Base-by-base conservation (phyloP, 148 eudicot genomes). In the Amaranthus cruentus region DNA sequence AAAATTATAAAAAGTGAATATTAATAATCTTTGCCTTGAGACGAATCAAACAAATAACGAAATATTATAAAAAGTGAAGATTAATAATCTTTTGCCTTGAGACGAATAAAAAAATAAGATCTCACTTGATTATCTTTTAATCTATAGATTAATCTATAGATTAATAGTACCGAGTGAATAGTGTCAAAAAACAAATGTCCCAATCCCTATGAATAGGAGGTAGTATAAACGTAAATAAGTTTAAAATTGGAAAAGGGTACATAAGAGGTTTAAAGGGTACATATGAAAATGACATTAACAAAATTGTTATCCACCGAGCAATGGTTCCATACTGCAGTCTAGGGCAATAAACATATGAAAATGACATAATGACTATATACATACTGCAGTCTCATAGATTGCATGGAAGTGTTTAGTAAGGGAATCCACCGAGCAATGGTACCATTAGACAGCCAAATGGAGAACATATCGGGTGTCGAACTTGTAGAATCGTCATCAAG, bases 391-490 rank as follows among this genome's bases (percentile, higher is more conserved):
- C 81, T 95, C 64, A 11, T 87, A 0, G 97, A 95, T 68, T 87
- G 96, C 76, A 95, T 95, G 98, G 98, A 95, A 86, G 97, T 95
- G 66, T 86, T 95, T 18, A 85, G 96, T 83, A 91, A 95, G 72
- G 96, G 97, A 48, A 91, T 95, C 51, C 98, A 95, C 73, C 79
- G 98, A 7, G 92, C 93, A 6, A 71, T 95, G 85, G 97, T 91
- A 6, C 97, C 97, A 2, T 10, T 91, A 11, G 96, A 90, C 72
- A 82, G 96, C 83, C 82, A 81, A 57, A 73, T 81, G 81, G 98
- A 88, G 9, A 91, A 86, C 60, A 57, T 76, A 12, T 85, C 88
- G 0, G 96, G 97, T 6, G 96, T 90, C 0, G 98, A 91, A 73
- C 90, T 95, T 9, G 81, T 76, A 11, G 98, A 90, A 70, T 90